Percentiles rank a stretch among this genome's conserved stretches.
These are phyloP conservation scores for Eucalyptus dawsonii DNA, from an alignment of 345 rosid genomes.

Conservation along the genomic window DNA sequence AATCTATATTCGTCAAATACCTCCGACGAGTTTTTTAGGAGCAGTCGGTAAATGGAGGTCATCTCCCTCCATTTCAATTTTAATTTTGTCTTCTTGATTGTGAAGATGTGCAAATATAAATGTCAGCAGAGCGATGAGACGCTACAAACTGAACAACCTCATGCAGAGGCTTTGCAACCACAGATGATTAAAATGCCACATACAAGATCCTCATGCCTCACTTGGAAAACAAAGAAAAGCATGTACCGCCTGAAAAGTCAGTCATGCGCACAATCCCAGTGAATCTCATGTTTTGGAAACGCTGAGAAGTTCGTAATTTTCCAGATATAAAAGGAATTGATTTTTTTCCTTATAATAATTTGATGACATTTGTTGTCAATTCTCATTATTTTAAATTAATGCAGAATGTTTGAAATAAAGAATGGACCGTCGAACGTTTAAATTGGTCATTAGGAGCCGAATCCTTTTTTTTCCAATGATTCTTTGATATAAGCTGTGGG, in stretches of 20 bases:
- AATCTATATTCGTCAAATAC: constrained; percentile 13
- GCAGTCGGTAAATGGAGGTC: constrained; percentile 91
- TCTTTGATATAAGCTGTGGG: no score
- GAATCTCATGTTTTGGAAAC: background rate
- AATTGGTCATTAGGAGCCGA: background rate
- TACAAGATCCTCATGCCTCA: background rate
- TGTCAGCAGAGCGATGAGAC: background rate
- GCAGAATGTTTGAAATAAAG: background rate
- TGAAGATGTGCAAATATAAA: background rate
- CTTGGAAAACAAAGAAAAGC: background rate
- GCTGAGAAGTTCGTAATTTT: no score
- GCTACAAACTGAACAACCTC: background rate
- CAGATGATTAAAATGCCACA: background rate
- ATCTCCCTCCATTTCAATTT: constrained; percentile 72
- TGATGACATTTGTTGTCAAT: background rate
- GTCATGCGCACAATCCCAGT: background rate
- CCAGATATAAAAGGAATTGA: background rate
- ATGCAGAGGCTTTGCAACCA: background rate
- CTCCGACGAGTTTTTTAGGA: constrained; percentile 66
- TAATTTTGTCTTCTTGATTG: constrained; percentile 16
- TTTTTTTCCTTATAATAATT: background rate
- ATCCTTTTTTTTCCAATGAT: no score
- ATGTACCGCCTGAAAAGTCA: background rate
- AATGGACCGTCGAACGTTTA: background rate
- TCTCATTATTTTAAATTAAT: background rate